Conservation (phyloP, 129 eudicot genomes). For the Chrysanthemum lavandulifolium region DNA sequence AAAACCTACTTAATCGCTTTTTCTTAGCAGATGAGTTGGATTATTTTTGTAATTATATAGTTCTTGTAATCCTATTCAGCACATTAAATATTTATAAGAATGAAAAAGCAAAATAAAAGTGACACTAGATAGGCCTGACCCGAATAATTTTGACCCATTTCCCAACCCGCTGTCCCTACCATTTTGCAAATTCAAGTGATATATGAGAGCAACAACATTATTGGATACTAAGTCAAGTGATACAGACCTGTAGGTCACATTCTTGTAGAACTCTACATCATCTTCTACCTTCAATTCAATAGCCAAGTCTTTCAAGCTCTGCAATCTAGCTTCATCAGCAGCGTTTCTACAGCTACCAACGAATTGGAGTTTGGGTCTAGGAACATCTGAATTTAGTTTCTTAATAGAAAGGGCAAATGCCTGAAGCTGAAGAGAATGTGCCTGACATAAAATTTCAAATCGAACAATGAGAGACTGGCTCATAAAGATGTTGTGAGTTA, state of each 20-base stretch:
- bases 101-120: neutral
- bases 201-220: no score
- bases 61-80: neutral
- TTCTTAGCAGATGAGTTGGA: neutral
- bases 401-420: constrained; percentile 76
- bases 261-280: constrained; percentile 84
- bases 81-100: neutral
- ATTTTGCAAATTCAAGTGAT: neutral
- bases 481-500: constrained; percentile 30
- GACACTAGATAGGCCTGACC: neutral
- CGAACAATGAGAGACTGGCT: constrained; percentile 1
- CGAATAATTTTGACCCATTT: neutral
- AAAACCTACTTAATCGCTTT: no score
- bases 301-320: constrained; percentile 76
- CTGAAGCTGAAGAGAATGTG: constrained; percentile 82
- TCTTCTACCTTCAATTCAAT: constrained; percentile 55
- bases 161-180: neutral
- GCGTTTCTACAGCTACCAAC: constrained; percentile 97
- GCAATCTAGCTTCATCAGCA: constrained; percentile 86
- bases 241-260: constrained; percentile 77
- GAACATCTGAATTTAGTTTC: constrained; percentile 43
- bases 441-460: constrained; percentile 42
- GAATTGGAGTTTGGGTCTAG: constrained; percentile 80
- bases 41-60: neutral
- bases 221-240: constrained; percentile 7